phyloP scores from a whole-genome alignment of 2,329 filamentous ascomycete genomes.

The Fusarium multiceps region DNA sequence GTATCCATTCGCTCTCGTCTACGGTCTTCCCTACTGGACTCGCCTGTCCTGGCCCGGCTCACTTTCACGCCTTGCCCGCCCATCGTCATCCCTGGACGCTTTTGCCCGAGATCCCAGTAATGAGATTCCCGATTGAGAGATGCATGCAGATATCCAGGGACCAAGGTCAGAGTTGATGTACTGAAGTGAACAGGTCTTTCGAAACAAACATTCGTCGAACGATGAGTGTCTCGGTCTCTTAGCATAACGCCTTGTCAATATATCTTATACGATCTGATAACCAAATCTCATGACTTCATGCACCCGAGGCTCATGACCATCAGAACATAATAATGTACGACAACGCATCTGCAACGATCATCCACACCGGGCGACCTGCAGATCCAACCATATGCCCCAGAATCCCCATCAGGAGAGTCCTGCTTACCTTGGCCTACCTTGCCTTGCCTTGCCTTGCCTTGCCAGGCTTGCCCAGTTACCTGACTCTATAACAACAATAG shows the following conservation, averaged over 20 bases:
- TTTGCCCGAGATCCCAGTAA: slow-evolving; percentile 4
- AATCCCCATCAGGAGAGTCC: slow-evolving; percentile 30
- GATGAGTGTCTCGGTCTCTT: background rate
- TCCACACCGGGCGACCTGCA: slow-evolving; percentile 37
- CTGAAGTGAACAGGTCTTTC: slow-evolving; percentile 1
- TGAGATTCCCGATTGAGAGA: slow-evolving; percentile 30
- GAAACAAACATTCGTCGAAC: slow-evolving; percentile 6
- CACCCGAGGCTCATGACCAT: slow-evolving; percentile 5
- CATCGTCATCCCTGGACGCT: slow-evolving; percentile 10
- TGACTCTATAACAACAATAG: slow-evolving; percentile 7
- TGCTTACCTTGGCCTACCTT: slow-evolving; percentile 8
- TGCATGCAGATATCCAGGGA: slow-evolving; percentile 33
- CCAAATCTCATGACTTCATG: background rate
- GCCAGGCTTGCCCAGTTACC: background rate
- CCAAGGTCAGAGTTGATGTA: slow-evolving; percentile 1
- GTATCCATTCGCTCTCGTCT: background rate
- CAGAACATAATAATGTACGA: slow-evolving; percentile 14
- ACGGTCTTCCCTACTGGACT: background rate
- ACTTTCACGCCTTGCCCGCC: slow-evolving; percentile 7
- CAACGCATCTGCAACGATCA: slow-evolving; percentile 24
- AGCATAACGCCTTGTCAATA: background rate
- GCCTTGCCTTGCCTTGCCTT: slow-evolving; percentile 6
- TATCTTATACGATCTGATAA: background rate
- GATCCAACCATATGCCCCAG: slow-evolving; percentile 20
- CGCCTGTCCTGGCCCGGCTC: background rate